Conservation (phyloP, 2,329 filamentous ascomycete genomes). For the Fusarium virguliforme region DNA sequence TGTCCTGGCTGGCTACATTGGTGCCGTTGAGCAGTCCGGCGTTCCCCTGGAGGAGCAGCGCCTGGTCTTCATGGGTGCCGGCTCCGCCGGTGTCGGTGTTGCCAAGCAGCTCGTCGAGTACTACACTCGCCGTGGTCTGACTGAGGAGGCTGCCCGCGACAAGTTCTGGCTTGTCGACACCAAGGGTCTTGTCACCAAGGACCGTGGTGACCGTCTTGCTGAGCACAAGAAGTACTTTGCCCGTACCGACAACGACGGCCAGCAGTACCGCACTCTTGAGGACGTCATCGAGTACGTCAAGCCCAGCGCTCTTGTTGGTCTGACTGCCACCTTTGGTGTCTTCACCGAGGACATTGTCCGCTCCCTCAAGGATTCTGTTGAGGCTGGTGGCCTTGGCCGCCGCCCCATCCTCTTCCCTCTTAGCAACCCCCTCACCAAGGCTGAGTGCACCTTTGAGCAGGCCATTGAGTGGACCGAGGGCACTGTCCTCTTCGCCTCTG, state of each 20-base stretch:
- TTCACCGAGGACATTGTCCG: conserved; percentile 91
- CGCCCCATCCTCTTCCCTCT: conserved; percentile 95
- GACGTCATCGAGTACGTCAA: conserved; percentile 96
- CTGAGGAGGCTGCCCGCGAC: conserved; percentile 86
- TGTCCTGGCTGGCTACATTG: conserved; percentile 86
- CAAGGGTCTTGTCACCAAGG: conserved; percentile 92
- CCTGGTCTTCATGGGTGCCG: conserved; percentile 96
- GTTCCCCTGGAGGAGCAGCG: conserved; percentile 91
- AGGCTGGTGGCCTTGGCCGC: conserved; percentile 77
- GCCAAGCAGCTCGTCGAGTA: conserved; percentile 98
- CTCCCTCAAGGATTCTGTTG: conserved; percentile 76
- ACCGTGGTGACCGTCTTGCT: conserved; percentile 93
- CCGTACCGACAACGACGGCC: conserved; percentile 74
- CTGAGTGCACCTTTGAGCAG: conserved; percentile 97
- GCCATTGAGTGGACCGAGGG: conserved; percentile 93
- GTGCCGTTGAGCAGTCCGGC: conserved; percentile 85
- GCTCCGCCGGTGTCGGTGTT: conserved; percentile 95
- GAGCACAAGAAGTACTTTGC: conserved; percentile 88
- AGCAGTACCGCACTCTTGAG: conserved; percentile 84
- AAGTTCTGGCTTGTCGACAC: conserved; percentile 99
- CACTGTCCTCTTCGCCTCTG: conserved; percentile 92
- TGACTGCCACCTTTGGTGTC: conserved; percentile 94
- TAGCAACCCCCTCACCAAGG: conserved; percentile 96
- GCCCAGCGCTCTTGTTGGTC: conserved; percentile 93
- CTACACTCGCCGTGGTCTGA: conserved; percentile 92